Base-by-base conservation (phyloP, 1,284 basidiomycete species). In the Pisolithus thermaeus region DNA sequence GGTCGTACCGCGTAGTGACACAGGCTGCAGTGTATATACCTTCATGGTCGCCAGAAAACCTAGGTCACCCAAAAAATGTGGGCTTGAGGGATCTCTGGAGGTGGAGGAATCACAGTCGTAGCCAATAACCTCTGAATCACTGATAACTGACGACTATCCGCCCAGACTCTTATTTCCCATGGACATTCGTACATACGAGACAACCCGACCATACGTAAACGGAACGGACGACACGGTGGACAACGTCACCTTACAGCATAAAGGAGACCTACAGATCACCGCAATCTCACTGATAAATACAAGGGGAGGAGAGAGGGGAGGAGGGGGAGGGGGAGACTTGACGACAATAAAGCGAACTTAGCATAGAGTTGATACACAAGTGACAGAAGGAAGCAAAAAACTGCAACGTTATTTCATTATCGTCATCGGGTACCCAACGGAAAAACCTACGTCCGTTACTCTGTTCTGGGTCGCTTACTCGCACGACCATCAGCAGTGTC, bases 401-500 rank as follows among this genome's bases (percentile, higher is more conserved):
- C 25, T 22, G 22, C 2, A 8, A 16, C 14, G 25, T 30, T 8
- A 30, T 30, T 9, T 30, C 28, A 5, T 5, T 35, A 35, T 14
- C 32, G 12, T 35, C 32, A 14, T 35, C 12, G 3, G 12, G n/a
- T 16, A 11, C 18, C 3, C 20, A 27, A 43, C 27, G n/a, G 8
- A 18, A 27, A 25, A 12, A 43, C 42, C 25, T 22, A 20, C 23
- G 25, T 16, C 27, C 6, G 23, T 43, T n/a, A 43, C 22, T 43
- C 42, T 12, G 42, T 28, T 28, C 42, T 28, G 14, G 54, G 52
- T 14, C 64, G 66, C 46, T 66, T 66, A n/a, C 59, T 59, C 5
- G 64, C 61, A 53, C 64, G 64, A 22, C 52, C 49, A 16, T 67
- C 67, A 1, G 25, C 37, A 23, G 48, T 37, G 23, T 56, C 46